Base-by-base conservation (phyloP, 1,284 basidiomycete species). In the Malassezia globosa region DNA sequence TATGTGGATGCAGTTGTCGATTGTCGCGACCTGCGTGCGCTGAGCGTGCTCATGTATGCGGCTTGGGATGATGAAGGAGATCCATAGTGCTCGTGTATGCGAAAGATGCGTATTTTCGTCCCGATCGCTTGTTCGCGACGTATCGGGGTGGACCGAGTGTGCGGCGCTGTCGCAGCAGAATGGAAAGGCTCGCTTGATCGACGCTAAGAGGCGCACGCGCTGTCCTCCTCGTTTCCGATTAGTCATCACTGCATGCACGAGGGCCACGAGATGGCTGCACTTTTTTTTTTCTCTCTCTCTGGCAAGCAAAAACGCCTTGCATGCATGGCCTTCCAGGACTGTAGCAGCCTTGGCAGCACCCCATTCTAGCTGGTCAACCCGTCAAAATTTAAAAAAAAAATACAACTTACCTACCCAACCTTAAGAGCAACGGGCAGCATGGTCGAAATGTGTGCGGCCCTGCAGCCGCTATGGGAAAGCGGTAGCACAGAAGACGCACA, bases 1-100 rank as follows among this genome's bases (percentile, higher is more conserved):
- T 76, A 87, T 60, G 79, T 87, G 22, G 85, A 89, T 33, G 27
- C 48, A 0, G 39, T 57, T 18, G 40, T 42, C n/a, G 51, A 52
- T 10, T 21, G 36, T n/a, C 23, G 24, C 19, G 50, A 52, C 16
- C 44, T 52, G 25, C 50, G 50, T 14, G 50, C 50, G 35, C 39
- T 52, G 13, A 52, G 44, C 34, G 50, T 52, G 39, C 43, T 52
- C 25, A 47, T 43, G 7, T 52, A 52, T 31, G 21, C 44, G 2
- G 44, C 50, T 5, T 52, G 50, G 50, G 44, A 42, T 27, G 45
- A 43, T 27, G 50, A 47, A 24, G n/a, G 45, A 6, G 37, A n/a
- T 11, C 21, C 24, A n/a, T 48, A 48, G 34, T 18, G 35, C 35
- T 13, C 19, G 35, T 37, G 35, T n/a, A 37, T n/a, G 35, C 27